Percentiles rank a stretch among this genome's conserved stretches.
Conservation (phyloP, 2,329 filamentous ascomycete species). For the Trichoderma atrobrunneum region DNA sequence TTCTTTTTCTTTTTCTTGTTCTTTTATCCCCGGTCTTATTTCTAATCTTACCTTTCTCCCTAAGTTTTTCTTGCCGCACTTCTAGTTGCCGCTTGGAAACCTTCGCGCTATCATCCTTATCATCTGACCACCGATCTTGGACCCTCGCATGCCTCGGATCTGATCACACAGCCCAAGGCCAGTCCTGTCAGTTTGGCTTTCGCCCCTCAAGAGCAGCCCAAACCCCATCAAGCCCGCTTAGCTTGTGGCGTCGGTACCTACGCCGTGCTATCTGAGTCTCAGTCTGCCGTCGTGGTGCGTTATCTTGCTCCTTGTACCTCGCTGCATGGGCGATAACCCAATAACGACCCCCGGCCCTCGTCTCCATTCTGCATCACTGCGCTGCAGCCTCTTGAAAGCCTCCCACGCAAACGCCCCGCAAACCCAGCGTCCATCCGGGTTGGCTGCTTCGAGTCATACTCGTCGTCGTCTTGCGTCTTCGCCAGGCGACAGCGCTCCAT, state of each 20-base stretch:
- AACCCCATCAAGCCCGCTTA: conserved; percentile 2
- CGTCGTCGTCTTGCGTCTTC: neutral
- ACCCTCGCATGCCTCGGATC: conserved; percentile 4
- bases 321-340: conserved; percentile 3
- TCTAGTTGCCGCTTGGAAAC: conserved; percentile 1
- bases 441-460: conserved; percentile 14
- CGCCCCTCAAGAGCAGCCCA: conserved; percentile 1
- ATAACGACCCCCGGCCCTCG: neutral
- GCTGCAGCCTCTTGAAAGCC: conserved; percentile 20
- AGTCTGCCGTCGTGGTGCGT: neutral
- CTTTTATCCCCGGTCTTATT: neutral
- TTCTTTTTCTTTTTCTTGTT: neutral
- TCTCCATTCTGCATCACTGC: conserved; percentile 20
- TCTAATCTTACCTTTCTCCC: neutral
- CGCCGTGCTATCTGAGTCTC: neutral
- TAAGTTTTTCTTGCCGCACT: neutral
- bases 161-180: neutral
- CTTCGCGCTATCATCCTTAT: conserved; percentile 12
- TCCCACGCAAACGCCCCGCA: conserved; percentile 20
- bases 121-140: conserved; percentile 18
- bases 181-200: conserved; percentile 9
- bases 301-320: conserved; percentile 12
- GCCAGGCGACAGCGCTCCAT: conserved; percentile 1
- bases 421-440: conserved; percentile 16
- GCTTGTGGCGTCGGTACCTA: conserved; percentile 18